These are phyloP conservation scores for Colletotrichum melonis DNA, from an alignment of 2,329 filamentous ascomycete genomes.

Conservation along the genomic window DNA sequence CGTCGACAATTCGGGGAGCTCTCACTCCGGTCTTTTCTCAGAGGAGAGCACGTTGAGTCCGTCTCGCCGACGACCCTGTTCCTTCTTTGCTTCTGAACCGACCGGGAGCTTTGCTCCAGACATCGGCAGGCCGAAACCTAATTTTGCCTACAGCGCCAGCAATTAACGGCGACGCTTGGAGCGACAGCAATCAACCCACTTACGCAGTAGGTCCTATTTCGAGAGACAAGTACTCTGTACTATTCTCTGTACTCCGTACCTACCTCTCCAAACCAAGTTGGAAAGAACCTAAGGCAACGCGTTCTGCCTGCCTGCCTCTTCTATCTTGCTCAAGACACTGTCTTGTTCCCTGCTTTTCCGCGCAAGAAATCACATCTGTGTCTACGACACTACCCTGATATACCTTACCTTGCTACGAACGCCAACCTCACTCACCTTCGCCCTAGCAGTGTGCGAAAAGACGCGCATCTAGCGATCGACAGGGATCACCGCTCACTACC, in stretches of 20 bases:
- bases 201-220: not conserved
- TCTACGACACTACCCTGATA: not conserved
- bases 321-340: constrained; percentile 4
- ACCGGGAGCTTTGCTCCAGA: constrained; percentile 27
- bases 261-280: not conserved
- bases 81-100: not conserved
- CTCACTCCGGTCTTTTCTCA: not conserved
- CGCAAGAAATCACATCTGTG: not conserved
- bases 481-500: constrained; percentile 22
- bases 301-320: not conserved
- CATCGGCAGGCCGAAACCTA: constrained; percentile 15
- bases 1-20: not conserved
- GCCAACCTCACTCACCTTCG: not conserved
- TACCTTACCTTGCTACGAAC: not conserved
- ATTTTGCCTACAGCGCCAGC: constrained; percentile 3
- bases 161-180: not conserved
- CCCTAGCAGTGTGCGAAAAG: not conserved
- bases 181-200: not conserved
- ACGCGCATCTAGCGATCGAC: constrained; percentile 14
- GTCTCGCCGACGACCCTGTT: not conserved
- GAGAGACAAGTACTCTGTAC: not conserved
- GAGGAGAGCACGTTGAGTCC: not conserved
- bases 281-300: not conserved
- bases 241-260: not conserved
- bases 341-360: not conserved